Conservation (phyloP, 2,329 filamentous ascomycete genomes). For the Colletotrichum sojae region DNA sequence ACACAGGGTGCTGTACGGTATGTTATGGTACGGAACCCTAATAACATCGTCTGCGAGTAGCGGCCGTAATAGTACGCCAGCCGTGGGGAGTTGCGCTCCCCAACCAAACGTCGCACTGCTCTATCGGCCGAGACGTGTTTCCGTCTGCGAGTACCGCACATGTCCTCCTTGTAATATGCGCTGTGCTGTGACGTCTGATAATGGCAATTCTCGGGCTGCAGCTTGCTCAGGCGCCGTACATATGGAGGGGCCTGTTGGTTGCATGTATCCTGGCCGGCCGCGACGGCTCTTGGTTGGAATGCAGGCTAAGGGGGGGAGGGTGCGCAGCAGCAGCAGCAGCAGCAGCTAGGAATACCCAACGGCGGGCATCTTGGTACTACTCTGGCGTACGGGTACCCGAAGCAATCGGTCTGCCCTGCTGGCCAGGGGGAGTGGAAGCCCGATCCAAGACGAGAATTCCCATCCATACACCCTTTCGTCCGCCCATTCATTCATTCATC, state of each 20-base stretch:
- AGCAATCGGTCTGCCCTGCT: slow-evolving; percentile 9
- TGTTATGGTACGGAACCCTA: not conserved
- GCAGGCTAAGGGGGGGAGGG: not conserved
- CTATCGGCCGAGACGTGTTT: slow-evolving; percentile 40
- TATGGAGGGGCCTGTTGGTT: slow-evolving; percentile 22
- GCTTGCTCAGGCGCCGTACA: slow-evolving; percentile 31
- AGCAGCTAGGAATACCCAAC: slow-evolving; percentile 20
- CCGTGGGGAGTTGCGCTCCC: slow-evolving; percentile 24
- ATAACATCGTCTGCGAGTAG: slow-evolving; percentile 8
- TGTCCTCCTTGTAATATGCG: slow-evolving; percentile 22
- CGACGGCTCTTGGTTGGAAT: slow-evolving; percentile 34
- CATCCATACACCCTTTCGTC: slow-evolving; percentile 8
- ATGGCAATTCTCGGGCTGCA: slow-evolving; percentile 32
- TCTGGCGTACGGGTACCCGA: slow-evolving; percentile 27
- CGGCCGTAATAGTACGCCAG: slow-evolving; percentile 27
- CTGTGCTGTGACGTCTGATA: slow-evolving; percentile 39
- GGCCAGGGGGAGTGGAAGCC: slow-evolving; percentile 29
- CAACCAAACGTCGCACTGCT: slow-evolving; percentile 34
- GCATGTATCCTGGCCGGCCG: slow-evolving; percentile 27
- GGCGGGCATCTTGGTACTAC: slow-evolving; percentile 5
- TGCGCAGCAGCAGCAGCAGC: slow-evolving; percentile 8
- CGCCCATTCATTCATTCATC: slow-evolving; percentile 8
- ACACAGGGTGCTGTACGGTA: too few relatives aligned
- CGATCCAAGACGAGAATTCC: slow-evolving; percentile 17
- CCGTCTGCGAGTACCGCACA: slow-evolving; percentile 17